Base-by-base conservation (phyloP, 805 yeast species). In the Ogataea naganishii region DNA sequence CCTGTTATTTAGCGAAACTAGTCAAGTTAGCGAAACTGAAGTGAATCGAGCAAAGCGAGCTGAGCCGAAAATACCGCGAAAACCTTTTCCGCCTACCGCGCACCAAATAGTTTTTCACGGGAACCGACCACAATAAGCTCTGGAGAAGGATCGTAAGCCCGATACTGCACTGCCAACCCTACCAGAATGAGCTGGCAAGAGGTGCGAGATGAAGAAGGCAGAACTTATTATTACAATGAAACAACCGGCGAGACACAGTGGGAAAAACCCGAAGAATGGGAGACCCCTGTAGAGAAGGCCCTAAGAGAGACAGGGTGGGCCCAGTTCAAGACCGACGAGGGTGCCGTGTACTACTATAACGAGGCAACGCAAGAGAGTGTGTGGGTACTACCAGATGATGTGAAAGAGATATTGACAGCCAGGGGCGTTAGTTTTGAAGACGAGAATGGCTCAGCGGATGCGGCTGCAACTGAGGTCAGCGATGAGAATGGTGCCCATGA, bases 351-450 rank as follows among this genome's bases (percentile, higher is more conserved):
- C 51, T 86, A 81, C 60, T 78, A 77, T 53, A 80, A 81, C 46
- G 58, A 64, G 10, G 53, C 53, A 17, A 71, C 89, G 0, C 67
- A 72, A 5, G 75, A 75, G 43, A 77, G 92, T 13, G 75, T 78
- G 0, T 88, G 96, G 96, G 81, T 76, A 13, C 53, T 72, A n/a
- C 95, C 95, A 0, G 60, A 49, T 1, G 76, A 65, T 19, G 60
- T 71, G 21, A 29, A 8, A 20, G 32, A 23, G 29, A 27, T 29
- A 27, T 26, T 37, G 34, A 30, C 22, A 23, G 8, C 26, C 30
- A 16, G 17, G 13, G 31, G 14, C 18, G 30, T 23, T 2, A n/a
- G 16, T 7, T 35, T 29, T 5, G 49, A 50, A 19, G 38, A 33
- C 4, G 49, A 34, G 38, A 39, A n/a, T 26, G 23, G 29, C 26